These are phyloP conservation scores for Ottelia alismoides DNA, from an alignment of 106 monocot species.

Conservation along the genomic window DNA sequence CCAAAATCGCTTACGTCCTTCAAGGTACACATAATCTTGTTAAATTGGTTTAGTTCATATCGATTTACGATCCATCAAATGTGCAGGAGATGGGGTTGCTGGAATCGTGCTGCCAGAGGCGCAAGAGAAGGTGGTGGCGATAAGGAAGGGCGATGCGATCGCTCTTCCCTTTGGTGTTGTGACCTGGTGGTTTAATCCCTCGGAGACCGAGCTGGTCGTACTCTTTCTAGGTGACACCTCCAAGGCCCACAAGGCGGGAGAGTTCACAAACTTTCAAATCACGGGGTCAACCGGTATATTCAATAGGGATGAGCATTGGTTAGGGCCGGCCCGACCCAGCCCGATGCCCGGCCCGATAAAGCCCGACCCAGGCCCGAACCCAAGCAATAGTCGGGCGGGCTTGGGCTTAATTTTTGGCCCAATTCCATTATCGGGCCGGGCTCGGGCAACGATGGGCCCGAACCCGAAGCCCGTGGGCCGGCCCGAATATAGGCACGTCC, in stretches of 20 bases:
- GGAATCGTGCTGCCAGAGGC: slow-evolving; percentile 70
- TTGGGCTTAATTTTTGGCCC: slow-evolving; percentile 51
- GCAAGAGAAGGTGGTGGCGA: slow-evolving; percentile 61
- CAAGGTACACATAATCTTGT: too few relatives aligned
- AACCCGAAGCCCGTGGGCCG: too few relatives aligned
- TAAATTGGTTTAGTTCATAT: not conserved
- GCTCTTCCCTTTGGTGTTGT: slow-evolving; percentile 81
- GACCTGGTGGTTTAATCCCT: slow-evolving; percentile 85
- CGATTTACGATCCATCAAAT: not conserved
- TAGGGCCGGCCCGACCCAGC: too few relatives aligned
- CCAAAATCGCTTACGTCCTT: slow-evolving; percentile 83
- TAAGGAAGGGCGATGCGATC: slow-evolving; percentile 62
- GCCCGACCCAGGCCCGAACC: too few relatives aligned
- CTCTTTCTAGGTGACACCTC: slow-evolving; percentile 94
- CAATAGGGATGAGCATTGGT: too few relatives aligned
- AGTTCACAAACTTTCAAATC: slow-evolving; percentile 81
- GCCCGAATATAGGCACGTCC: too few relatives aligned
- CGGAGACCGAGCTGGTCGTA: slow-evolving; percentile 37
- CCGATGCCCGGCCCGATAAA: too few relatives aligned
- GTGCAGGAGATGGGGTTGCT: slow-evolving; percentile 51
- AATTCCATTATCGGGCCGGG: slow-evolving; percentile 75
- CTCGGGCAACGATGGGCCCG: too few relatives aligned
- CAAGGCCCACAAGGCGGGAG: slow-evolving; percentile 47
- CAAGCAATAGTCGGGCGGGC: too few relatives aligned
- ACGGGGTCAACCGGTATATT: slow-evolving; percentile 71